Conservation (phyloP, 257 asterid genomes). For the Jacaranda copaia region DNA sequence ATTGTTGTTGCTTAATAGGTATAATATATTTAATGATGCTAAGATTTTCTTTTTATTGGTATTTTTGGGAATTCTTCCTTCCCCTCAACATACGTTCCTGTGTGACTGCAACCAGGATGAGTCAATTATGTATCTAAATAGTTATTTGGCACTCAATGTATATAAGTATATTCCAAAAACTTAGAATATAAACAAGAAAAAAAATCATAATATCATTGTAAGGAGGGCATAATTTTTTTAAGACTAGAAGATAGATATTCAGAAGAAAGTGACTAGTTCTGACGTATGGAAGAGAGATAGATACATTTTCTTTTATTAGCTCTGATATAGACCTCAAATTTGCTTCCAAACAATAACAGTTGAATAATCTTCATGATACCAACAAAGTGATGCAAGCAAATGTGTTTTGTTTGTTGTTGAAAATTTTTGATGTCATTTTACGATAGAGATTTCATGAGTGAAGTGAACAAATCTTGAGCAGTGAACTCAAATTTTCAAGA, state of each 20-base stretch:
- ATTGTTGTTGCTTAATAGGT: not conserved
- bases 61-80: not conserved
- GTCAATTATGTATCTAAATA: not conserved
- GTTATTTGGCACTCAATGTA: not conserved
- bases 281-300: not conserved
- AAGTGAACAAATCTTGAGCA: not conserved
- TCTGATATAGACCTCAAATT: not conserved
- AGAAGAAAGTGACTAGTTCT: not conserved
- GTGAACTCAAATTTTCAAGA: slow-evolving; percentile 16
- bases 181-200: not conserved
- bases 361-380: not conserved
- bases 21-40: not conserved
- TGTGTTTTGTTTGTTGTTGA: not conserved
- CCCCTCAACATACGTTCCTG: not conserved
- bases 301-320: not conserved
- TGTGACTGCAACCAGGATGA: not conserved
- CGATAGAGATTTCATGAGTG: slow-evolving; percentile 2
- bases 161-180: not conserved
- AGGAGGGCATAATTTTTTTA: not conserved
- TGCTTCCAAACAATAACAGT: slow-evolving; percentile 7
- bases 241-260: not conserved
- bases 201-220: not conserved
- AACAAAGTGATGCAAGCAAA: not conserved
- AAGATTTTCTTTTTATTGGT: not conserved
- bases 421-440: not conserved